Evolutionary conservation across 225 moss, liverwort and hornwort genomes (phyloP).

Genomic region (Climacium dendroides): DNA sequence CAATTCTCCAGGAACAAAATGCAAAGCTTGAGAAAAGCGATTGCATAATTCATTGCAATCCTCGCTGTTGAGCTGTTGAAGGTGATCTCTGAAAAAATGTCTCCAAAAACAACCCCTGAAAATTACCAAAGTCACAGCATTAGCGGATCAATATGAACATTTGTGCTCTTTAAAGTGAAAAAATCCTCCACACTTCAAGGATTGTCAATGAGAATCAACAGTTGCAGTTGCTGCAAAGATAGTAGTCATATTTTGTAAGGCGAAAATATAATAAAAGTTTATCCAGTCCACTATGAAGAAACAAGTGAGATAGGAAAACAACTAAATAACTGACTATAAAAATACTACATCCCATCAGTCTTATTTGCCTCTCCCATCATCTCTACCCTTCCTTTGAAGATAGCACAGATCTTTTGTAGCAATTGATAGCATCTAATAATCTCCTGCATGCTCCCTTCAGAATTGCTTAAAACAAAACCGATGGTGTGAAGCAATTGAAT

Average conservation of each 20-base stretch:
- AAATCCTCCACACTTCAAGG: background rate
- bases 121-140: background rate
- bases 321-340: background rate
- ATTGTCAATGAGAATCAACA: background rate
- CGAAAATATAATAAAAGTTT: background rate
- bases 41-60: background rate
- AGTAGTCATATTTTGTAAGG: background rate
- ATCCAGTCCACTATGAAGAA: background rate
- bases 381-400: background rate
- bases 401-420: background rate
- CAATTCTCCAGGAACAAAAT: background rate
- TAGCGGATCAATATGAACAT: background rate
- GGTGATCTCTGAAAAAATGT: background rate
- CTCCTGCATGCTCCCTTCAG: background rate
- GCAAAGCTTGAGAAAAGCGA: background rate
- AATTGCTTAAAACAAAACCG: background rate
- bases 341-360: background rate
- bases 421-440: background rate
- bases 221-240: background rate
- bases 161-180: background rate
- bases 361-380: background rate
- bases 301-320: background rate
- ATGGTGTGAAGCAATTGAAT: background rate
- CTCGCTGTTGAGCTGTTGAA: background rate
- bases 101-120: constrained; percentile 1